These are phyloP conservation scores for Rhizoclosmatium globosum DNA, from an alignment of 192 early-diverging fungal species.

Conservation along the genomic window DNA sequence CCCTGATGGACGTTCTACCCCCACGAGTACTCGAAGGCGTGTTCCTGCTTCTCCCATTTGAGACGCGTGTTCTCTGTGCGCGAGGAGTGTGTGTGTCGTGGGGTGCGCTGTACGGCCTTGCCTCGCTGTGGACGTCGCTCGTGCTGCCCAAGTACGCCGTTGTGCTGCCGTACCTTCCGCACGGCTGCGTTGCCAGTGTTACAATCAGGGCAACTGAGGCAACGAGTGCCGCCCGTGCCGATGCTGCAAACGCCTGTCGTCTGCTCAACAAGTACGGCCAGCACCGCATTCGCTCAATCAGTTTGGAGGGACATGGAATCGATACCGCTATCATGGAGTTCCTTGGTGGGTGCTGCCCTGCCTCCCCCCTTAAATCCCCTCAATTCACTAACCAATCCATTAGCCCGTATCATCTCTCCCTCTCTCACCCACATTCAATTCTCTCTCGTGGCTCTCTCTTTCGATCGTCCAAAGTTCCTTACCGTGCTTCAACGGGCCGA, in stretches of 20 bases:
- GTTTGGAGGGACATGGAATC: constrained; percentile 25
- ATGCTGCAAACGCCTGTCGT: constrained; percentile 10
- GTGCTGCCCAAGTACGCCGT: constrained; percentile 11
- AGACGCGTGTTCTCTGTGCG: constrained; percentile 3
- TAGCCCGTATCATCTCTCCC: constrained; percentile 31
- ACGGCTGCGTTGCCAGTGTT: constrained; percentile 7
- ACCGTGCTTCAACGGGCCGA: constrained; percentile 7
- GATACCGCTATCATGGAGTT: constrained; percentile 30
- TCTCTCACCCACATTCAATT: constrained; percentile 15
- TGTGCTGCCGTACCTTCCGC: constrained; percentile 17
- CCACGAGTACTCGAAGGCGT: neutral
- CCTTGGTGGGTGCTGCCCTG: neutral
- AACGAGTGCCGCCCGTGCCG: neutral
- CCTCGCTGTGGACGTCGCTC: neutral
- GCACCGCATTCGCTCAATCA: constrained; percentile 14
- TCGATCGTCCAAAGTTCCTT: constrained; percentile 31
- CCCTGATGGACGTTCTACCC: neutral
- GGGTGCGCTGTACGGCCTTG: constrained; percentile 10
- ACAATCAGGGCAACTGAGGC: neutral
- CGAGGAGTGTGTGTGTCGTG: constrained; percentile 18
- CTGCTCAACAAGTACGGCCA: constrained; percentile 22
- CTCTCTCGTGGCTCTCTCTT: constrained; percentile 30
- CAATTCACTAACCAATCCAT: neutral
- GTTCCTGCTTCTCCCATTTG: neutral
- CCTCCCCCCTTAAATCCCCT: neutral